These are phyloP conservation scores for Russula sp. DNA, from an alignment of 768 basidiomycete species.

Conservation along the genomic window DNA sequence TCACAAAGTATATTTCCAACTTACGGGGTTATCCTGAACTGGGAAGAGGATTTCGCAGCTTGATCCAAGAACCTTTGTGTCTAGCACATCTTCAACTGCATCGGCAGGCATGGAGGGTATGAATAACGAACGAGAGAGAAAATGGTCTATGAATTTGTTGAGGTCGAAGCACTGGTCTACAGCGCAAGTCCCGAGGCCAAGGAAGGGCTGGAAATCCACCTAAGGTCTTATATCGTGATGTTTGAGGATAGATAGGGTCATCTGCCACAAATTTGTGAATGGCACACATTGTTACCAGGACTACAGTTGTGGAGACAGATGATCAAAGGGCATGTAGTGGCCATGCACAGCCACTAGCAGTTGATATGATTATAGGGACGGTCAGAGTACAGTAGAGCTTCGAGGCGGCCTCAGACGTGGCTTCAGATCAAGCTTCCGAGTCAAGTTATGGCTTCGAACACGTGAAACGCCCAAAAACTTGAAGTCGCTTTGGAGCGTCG, in stretches of 20 bases:
- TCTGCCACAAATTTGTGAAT: conserved; percentile 3
- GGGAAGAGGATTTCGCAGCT: background rate
- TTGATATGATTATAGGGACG: too few species aligned
- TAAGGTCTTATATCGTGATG: background rate
- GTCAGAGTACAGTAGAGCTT: too few species aligned
- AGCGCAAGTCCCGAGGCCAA: background rate
- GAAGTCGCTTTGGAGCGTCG: too few species aligned
- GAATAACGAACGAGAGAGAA: background rate
- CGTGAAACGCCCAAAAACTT: too few species aligned
- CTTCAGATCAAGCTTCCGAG: too few species aligned
- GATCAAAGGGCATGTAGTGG: background rate
- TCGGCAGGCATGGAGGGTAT: background rate
- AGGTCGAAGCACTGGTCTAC: background rate
- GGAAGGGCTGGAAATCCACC: background rate
- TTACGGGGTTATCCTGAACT: background rate
- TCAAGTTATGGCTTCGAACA: too few species aligned
- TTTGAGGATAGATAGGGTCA: background rate
- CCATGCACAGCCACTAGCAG: background rate
- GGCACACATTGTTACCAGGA: background rate
- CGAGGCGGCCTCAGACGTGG: too few species aligned
- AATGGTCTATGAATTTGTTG: background rate
- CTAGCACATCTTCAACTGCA: background rate
- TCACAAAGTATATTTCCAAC: background rate
- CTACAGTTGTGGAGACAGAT: background rate
- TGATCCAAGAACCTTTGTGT: background rate